Base-by-base conservation (phyloP, 805 yeast species). In the Kuraishia hungarica region DNA sequence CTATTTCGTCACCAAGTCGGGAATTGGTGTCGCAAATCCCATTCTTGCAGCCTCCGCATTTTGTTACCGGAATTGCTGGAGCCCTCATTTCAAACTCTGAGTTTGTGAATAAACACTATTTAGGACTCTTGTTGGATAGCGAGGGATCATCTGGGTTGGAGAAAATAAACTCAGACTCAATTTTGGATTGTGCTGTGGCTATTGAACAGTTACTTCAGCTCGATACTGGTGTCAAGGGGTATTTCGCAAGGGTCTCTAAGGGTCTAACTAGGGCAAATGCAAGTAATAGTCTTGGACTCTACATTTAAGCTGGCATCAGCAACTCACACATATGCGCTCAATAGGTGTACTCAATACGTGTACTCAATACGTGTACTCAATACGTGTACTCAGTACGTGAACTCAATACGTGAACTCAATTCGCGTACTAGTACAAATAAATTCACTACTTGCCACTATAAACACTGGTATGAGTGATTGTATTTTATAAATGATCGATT, bases 111-210 rank as follows among this genome's bases (percentile, higher is more conserved):
- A 54, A 55, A 2, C 54, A 55, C 3, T 53, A 51, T n/a, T 50
- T 62, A 29, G 57, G 55, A n/a, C 51, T 68, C 1, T 55, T 59
- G 6, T 58, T 77, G 52, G 72, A 76, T 57, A 71, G 81, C 2
- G 82, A 79, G 61, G 83, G 83, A 17, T 79, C 76, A 35, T 67
- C 76, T 2, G 82, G 80, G 13, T 69, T 64, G 55, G 82, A 79
- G 55, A 75, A 70, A 59, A 64, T 71, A 48, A 74, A 72, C 57
- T 60, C 63, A 10, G 80, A 77, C 43, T 24, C 50, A 28, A 11
- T 51, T 39, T 21, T 51, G 39, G 53, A 39, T 21, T 39, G 50
- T 20, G 53, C 29, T 5, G 49, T 23, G 2, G 53, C 28, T 8
- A 28, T 49, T 23, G 51, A 47, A 21, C 5, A 47, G 50, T 10